These are phyloP conservation scores for Boletus bicolor DNA, from an alignment of 768 basidiomycete genomes.

Conservation along the genomic window DNA sequence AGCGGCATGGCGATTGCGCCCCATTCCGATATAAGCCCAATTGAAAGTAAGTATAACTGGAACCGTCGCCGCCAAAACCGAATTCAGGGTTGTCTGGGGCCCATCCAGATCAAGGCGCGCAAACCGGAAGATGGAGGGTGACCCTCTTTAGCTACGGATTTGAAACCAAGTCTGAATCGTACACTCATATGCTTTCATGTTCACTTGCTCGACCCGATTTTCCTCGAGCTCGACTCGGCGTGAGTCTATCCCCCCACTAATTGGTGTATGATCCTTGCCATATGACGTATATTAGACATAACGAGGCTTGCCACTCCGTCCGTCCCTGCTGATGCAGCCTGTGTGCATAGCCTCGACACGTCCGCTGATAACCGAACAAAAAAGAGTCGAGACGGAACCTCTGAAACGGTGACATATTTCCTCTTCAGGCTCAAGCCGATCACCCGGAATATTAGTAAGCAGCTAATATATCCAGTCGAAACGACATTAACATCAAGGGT, in stretches of 20 bases:
- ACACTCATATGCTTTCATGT: background rate
- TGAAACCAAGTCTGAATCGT: background rate
- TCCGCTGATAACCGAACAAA: conserved; percentile 1
- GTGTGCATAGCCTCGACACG: conserved; percentile 12
- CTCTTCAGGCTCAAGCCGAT: background rate
- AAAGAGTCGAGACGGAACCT: background rate
- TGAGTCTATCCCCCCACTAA: conserved; percentile 3
- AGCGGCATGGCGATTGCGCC: background rate
- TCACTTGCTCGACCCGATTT: conserved; percentile 1
- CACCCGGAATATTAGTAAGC: background rate
- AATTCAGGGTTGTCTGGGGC: conserved; percentile 14
- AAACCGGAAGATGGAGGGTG: background rate
- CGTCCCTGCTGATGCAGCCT: conserved; percentile 7
- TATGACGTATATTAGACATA: conserved; percentile 16
- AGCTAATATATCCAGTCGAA: background rate
- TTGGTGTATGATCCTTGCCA: background rate
- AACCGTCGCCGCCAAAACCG: conserved; percentile 10
- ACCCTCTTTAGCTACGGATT: background rate
- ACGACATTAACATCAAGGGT: background rate
- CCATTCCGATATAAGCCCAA: background rate
- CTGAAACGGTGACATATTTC: conserved; percentile 8
- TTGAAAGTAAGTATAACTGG: conserved; percentile 6
- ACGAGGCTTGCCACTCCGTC: background rate
- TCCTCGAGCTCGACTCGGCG: background rate
- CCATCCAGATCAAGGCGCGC: conserved; percentile 15